Conservation (phyloP, 73 alveolate species). For the Effrenium voratum region DNA sequence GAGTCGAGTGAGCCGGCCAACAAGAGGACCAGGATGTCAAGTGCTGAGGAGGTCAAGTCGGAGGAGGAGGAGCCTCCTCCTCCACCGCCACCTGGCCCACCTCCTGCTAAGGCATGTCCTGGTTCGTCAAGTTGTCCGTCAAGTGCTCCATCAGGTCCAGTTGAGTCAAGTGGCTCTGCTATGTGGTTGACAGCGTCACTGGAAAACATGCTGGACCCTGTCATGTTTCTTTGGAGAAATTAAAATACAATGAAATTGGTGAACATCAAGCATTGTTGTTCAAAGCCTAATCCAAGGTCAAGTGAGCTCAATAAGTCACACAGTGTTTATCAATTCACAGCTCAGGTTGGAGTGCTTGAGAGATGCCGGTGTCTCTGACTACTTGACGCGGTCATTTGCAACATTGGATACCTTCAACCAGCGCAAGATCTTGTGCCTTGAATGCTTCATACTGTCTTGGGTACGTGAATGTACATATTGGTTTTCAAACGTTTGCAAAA, state of each 20-base stretch:
- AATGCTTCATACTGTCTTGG: no score
- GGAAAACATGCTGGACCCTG: neutral
- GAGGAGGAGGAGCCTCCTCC: neutral
- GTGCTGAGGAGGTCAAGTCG: neutral
- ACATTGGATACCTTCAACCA: no score
- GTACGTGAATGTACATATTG: no score
- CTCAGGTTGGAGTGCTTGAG: no score
- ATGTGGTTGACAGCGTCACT: neutral
- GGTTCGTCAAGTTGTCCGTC: neutral
- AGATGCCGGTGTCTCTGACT: no score
- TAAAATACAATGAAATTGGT: neutral
- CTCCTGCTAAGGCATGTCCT: neutral
- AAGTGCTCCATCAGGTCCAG: neutral
- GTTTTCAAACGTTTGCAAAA: no score
- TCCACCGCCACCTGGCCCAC: neutral
- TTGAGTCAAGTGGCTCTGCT: neutral
- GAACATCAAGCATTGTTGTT: neutral
- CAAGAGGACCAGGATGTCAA: neutral
- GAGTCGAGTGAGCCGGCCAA: neutral
- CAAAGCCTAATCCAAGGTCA: neutral
- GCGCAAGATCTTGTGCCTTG: no score
- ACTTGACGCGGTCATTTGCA: no score
- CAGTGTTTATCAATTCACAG: no score
- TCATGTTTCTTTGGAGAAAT: no score
- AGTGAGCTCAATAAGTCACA: neutral